phyloP scores from a whole-genome alignment of 306 rosid genomes.

The Adenanthera pavonina region DNA sequence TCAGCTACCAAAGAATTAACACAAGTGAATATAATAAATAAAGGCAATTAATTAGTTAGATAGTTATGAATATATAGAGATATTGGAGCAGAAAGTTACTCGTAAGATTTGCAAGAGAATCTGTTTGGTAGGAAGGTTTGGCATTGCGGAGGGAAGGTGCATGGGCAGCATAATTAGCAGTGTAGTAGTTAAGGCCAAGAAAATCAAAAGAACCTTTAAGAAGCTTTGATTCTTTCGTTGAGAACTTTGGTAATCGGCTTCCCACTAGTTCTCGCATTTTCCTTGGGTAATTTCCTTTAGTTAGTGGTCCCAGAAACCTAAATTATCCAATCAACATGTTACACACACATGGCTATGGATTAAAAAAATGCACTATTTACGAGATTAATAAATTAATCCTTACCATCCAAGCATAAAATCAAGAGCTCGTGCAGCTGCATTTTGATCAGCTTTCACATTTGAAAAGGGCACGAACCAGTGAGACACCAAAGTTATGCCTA shows the following conservation, averaged over 20 bases:
- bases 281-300: slow-evolving; percentile 66
- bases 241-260: too few species aligned
- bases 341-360: slow-evolving; percentile 38
- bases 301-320: slow-evolving; percentile 70
- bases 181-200: slow-evolving; percentile 54
- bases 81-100: slow-evolving; percentile 30
- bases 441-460: slow-evolving; percentile 33
- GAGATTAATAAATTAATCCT: slow-evolving; percentile 31
- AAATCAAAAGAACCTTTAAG: too few species aligned
- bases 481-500: slow-evolving; percentile 55
- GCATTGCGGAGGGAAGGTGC: too few species aligned
- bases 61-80: too few species aligned
- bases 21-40: too few species aligned
- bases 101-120: slow-evolving; percentile 42
- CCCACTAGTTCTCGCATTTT: slow-evolving; percentile 43
- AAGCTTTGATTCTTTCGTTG: too few species aligned
- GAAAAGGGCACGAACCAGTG: slow-evolving; percentile 56
- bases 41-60: too few species aligned
- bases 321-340: background rate
- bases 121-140: slow-evolving; percentile 42
- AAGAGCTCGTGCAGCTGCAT: slow-evolving; percentile 49
- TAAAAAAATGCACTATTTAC: too few species aligned
- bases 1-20: background rate
- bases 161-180: slow-evolving; percentile 42
- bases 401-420: slow-evolving; percentile 40